These are phyloP conservation scores for Kluyveromyces wickerhamii DNA, from an alignment of 805 yeast genomes.

Conservation along the genomic window DNA sequence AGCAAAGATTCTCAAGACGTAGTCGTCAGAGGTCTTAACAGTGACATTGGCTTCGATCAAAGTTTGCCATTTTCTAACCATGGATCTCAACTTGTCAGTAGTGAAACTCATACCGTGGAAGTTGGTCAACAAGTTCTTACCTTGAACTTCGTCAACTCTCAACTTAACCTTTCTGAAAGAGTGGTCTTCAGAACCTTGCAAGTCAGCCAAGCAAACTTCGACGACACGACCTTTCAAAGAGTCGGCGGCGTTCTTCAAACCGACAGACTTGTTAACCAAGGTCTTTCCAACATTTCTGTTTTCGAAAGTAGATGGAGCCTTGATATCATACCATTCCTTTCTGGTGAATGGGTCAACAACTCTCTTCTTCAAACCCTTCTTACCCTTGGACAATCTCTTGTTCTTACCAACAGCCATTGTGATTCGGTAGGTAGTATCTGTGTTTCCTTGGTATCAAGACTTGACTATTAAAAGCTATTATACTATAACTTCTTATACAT, in stretches of 20 bases:
- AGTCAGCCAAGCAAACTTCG: conserved; percentile 93
- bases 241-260: conserved; percentile 96
- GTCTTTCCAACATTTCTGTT: conserved; percentile 99
- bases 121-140: conserved; percentile 97
- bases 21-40: conserved; percentile 96
- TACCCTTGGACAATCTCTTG: conserved; percentile 77
- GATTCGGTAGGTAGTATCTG: conserved; percentile 8
- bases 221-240: conserved; percentile 97
- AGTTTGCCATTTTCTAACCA: conserved; percentile 99
- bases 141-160: conserved; percentile 98
- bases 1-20: conserved; percentile 92
- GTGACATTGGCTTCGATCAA: conserved; percentile 97
- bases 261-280: conserved; percentile 95
- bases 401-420: conserved; percentile 81
- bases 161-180: conserved; percentile 94
- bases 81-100: conserved; percentile 92
- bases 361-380: conserved; percentile 98
- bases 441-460: conserved; percentile 1
- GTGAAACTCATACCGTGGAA: conserved; percentile 99
- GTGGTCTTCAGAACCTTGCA: conserved; percentile 98
- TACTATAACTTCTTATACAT: too few relatives aligned
- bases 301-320: conserved; percentile 98
- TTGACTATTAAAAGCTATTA: too few relatives aligned
- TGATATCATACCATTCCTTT: conserved; percentile 97
- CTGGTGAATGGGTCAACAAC: conserved; percentile 99